A percentile compares a stretch with the other conserved stretches of the same genome.
Conservation (phyloP, 2,329 filamentous ascomycete species). For the Byssoonygena ceratinophila region DNA sequence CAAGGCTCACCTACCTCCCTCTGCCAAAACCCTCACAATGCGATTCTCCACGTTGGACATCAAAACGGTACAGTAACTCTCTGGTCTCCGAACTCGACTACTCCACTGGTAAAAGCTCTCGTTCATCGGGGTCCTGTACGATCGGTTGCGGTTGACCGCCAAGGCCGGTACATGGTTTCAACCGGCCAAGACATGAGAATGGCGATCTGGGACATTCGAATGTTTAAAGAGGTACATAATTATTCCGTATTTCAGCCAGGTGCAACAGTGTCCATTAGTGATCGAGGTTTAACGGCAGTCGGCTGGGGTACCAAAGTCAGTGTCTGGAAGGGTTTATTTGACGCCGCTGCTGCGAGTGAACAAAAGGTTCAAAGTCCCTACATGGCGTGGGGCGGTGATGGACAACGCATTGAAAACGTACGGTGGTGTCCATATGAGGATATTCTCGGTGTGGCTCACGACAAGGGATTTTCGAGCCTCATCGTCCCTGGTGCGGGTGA, state of each 20-base stretch:
- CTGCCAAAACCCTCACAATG: constrained; percentile 83
- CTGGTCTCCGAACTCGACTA: constrained; percentile 86
- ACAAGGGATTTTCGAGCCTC: constrained; percentile 76
- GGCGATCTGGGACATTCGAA: constrained; percentile 92
- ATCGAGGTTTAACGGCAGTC: constrained; percentile 75
- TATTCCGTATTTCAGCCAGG: constrained; percentile 79
- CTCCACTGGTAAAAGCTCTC: constrained; percentile 80
- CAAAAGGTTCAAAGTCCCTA: constrained; percentile 79
- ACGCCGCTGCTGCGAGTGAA: constrained; percentile 59
- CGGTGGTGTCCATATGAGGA: constrained; percentile 95
- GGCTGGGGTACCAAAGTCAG: constrained; percentile 84
- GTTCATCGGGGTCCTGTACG: constrained; percentile 84
- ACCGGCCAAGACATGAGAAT: constrained; percentile 82
- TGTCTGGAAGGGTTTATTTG: constrained; percentile 84
- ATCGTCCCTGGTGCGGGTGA: constrained; percentile 93
- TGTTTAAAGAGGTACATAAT: constrained; percentile 82
- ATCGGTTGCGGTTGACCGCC: constrained; percentile 71
- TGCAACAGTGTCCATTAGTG: constrained; percentile 75
- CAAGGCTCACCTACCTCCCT: constrained; percentile 75
- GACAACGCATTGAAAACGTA: constrained; percentile 66
- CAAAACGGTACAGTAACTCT: constrained; percentile 90
- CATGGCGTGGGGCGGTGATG: constrained; percentile 84
- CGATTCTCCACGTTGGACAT: constrained; percentile 81
- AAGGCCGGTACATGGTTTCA: constrained; percentile 91
- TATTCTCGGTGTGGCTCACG: constrained; percentile 73